phyloP scores from a whole-genome alignment of 495 filamentous ascomycete genomes.

The Elaphomyces granulatus region DNA sequence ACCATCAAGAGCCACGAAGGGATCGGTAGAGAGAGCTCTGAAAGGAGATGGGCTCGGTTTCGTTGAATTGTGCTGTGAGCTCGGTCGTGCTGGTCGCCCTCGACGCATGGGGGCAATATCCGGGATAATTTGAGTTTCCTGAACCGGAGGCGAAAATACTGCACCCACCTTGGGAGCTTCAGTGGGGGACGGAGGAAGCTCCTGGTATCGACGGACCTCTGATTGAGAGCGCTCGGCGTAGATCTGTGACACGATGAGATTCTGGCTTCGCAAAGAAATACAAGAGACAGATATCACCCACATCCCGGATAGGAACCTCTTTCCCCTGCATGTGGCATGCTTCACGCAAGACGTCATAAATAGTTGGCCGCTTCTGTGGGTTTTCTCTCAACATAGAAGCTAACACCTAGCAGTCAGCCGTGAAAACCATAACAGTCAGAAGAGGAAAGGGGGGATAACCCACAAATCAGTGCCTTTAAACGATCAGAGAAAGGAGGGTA shows the following conservation, averaged over 20 bases:
- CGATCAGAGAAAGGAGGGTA: conserved; percentile 83
- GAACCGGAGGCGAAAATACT: conserved; percentile 47
- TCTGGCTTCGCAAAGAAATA: conserved; percentile 3
- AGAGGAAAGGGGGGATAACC: conserved; percentile 15
- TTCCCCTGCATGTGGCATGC: conserved; percentile 78
- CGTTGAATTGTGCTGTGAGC: conserved; percentile 26
- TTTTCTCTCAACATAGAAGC: conserved; percentile 84
- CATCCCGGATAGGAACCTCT: conserved; percentile 83
- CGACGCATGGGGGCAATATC: conserved; percentile 92
- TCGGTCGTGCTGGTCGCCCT: conserved; percentile 57
- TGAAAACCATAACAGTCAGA: conserved; percentile 22
- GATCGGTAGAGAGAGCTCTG: conserved; percentile 54
- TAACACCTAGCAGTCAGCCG: conserved; percentile 18
- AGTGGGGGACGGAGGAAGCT: conserved; percentile 40
- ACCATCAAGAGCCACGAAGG: conserved; percentile 77
- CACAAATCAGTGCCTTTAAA: conserved; percentile 84
- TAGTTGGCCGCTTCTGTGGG: conserved; percentile 71
- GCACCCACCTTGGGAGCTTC: conserved; percentile 53
- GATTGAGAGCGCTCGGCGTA: conserved; percentile 59
- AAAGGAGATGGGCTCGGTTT: conserved; percentile 64
- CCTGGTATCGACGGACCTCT: conserved; percentile 45
- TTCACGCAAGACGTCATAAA: conserved; percentile 81
- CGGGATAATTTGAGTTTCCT: conserved; percentile 59
- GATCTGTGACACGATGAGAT: conserved; percentile 41
- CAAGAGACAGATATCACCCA: conserved; percentile 29